Conservation (phyloP, 1,284 basidiomycete species). For the Earliella scabrosa region DNA sequence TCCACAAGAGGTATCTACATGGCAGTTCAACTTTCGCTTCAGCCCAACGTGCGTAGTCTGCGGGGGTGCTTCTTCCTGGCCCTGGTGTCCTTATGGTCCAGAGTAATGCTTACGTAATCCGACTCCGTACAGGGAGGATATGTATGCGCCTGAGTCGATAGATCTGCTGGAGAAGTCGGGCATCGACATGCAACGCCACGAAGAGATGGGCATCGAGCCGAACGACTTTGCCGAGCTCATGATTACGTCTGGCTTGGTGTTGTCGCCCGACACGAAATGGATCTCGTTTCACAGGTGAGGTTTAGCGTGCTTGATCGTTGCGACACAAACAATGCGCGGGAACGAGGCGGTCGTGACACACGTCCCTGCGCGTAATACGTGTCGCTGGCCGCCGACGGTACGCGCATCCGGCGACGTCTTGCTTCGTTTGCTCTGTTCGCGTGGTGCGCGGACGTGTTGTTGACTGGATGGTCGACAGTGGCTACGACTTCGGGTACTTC, state of each 20-base stretch:
- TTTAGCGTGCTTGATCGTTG: conserved; percentile 15
- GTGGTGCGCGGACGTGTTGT: not conserved
- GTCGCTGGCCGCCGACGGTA: conserved; percentile 2
- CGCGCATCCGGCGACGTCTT: conserved; percentile 1
- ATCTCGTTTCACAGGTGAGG: conserved; percentile 96
- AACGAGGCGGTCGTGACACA: conserved; percentile 6
- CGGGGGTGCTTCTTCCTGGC: not conserved
- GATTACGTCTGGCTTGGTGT: conserved; percentile 94
- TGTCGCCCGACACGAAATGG: conserved; percentile 93
- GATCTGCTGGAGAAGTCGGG: conserved; percentile 95
- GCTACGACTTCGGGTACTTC: conserved; percentile 99
- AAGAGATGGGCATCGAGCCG: conserved; percentile 90
- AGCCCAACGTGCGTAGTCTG: conserved; percentile 73
- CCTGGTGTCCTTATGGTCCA: conserved; percentile 8
- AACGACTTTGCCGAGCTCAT: conserved; percentile 97
- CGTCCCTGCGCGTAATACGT: not conserved
- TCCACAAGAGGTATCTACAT: conserved; percentile 89
- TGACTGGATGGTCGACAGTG: conserved; percentile 53
- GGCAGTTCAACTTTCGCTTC: conserved; percentile 99
- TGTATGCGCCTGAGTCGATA: conserved; percentile 97
- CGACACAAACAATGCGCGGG: conserved; percentile 18
- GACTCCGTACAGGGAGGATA: conserved; percentile 79
- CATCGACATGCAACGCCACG: conserved; percentile 93
- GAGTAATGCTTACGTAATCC: conserved; percentile 29
- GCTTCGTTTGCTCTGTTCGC: conserved; percentile 3